Evolutionary conservation across 495 filamentous ascomycete species (phyloP), one percentile per base, ranked within the genome.

Genomic region (Tuber microsphaerosporum): DNA sequence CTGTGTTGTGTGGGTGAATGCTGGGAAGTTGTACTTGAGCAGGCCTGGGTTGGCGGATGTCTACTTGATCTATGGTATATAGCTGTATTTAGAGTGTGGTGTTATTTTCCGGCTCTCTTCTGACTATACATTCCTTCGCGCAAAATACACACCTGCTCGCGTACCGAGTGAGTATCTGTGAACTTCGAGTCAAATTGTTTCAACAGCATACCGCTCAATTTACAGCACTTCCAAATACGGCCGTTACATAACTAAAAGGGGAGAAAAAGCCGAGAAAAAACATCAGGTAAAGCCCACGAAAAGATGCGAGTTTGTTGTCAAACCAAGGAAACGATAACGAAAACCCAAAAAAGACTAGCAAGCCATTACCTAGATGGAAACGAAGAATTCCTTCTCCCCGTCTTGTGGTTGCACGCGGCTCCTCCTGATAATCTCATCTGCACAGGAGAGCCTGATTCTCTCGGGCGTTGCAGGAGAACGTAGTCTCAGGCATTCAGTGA

Each of bases 381-480:
- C 82, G 77, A 86, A 87, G 71, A 86, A 86, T 31, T 75, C 75
- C 72, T 76, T 84, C 84, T 88, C 86, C 19, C 85, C 85, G 48
- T 85, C 80, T 68, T 82, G 81, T 16, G 80, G 78, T 31, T 71
- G 75, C 22, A 88, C 86, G 68, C 75, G 77, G 31, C 82, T 84
- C 79, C 72, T 84, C 81, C 83, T 84, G 70, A 85, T 77, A 42
- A 88, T 82, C n/a, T 84, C 83, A 83, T 88, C 86, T 8, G 83
- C 86, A 71, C 87, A 84, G 12, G 82, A 79, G 51, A 87, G 75
- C 71, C 86, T 82, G 76, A 88, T 80, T 74, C 83, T 85, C 83
- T 88, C 86, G 8, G 83, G 83, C 31, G 86, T 88, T 22, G 88
- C 88, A 37, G 88, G 88, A 75, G 86, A 87, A 79, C 86, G 81